A percentile compares a stretch with the other conserved stretches of the same genome.
Evolutionary conservation across 768 basidiomycete genomes (phyloP).

Genomic region (Hypholoma fasciculare): DNA sequence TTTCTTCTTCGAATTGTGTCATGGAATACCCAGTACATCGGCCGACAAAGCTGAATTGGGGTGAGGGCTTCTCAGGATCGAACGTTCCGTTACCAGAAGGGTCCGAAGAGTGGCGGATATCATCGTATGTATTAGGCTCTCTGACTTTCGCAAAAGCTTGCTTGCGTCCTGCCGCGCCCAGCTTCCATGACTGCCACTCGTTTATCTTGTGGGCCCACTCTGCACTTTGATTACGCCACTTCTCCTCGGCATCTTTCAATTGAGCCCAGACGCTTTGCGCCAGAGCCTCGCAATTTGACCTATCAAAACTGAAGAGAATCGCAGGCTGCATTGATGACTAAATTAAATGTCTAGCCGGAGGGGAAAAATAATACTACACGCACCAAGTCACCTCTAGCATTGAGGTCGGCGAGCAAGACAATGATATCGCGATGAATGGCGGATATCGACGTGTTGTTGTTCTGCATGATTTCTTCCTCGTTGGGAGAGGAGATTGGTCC

Average conservation of each 20-base stretch:
- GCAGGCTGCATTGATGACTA: slow-evolving; percentile 46
- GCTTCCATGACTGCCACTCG: slow-evolving; percentile 52
- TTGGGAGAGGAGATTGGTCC: slow-evolving; percentile 17
- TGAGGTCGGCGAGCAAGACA: slow-evolving; percentile 56
- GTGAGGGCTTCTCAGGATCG: slow-evolving; percentile 55
- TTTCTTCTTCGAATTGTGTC: slow-evolving; percentile 49
- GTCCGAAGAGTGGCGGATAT: slow-evolving; percentile 13
- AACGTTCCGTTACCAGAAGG: slow-evolving; percentile 54
- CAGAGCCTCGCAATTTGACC: slow-evolving; percentile 57
- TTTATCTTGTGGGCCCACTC: slow-evolving; percentile 52
- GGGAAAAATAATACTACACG: slow-evolving; percentile 21
- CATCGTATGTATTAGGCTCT: slow-evolving; percentile 35
- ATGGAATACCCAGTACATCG: slow-evolving; percentile 40
- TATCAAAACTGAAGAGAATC: slow-evolving; percentile 68
- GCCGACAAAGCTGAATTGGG: slow-evolving; percentile 62
- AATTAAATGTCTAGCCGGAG: not conserved
- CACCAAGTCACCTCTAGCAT: slow-evolving; percentile 54
- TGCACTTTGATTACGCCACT: slow-evolving; percentile 46
- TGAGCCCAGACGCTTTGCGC: slow-evolving; percentile 33
- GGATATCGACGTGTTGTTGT: no score
- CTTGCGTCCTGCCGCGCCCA: slow-evolving; percentile 46
- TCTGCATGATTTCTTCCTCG: not conserved
- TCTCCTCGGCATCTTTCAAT: slow-evolving; percentile 43
- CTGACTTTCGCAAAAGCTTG: slow-evolving; percentile 39
- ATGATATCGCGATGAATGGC: slow-evolving; percentile 46